Base-by-base conservation (phyloP, 495 filamentous ascomycete genomes). In the Penicillium malachiteum region DNA sequence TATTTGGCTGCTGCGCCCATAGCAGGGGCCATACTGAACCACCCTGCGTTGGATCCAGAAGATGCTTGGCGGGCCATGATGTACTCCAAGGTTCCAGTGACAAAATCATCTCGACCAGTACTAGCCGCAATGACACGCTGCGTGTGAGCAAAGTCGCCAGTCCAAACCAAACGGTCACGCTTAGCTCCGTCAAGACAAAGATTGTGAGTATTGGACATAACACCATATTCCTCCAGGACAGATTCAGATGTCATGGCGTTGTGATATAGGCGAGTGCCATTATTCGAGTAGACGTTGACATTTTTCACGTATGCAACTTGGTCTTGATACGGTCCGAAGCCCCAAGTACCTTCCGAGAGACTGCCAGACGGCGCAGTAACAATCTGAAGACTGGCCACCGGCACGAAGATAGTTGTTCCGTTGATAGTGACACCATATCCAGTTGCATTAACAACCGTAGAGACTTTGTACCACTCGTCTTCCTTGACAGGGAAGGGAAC, bases 161-260 rank as follows among this genome's bases (percentile, higher is more conserved):
- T 57, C 61, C 57, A 64, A 17, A 64, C 57, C 9, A 60, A 48
- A 18, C 61, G 57, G 32, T 60, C 64, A 4, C 81, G 68, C 41
- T 64, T 64, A 3, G 61, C 57, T 3, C 61, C 61, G 42, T 64
- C 61, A 34, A 64, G 18, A 31, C 61, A 55, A 7, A 42, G 11
- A 6, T 5, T 11, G 6, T 34, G 5, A 5, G 33, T 34, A 34
- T 34, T 34, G 11, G 33, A 11, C 11, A 6, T 5, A 34, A 34
- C 33, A 34, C 33, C 33, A 34, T 34, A 34, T 34, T 34, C 33
- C 6, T 5, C 5, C 5, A 34, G 33, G 11, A 5, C 11, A 34
- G 6, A 5, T 5, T 5, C 5, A 34, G 33, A 34, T 34, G 5
- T 34, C 33, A 34, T 34, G 33, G 5, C 33, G 33, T 34, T 34